phyloP scores from a whole-genome alignment of 2,329 filamentous ascomycete genomes.

The Verticillium nubilum region DNA sequence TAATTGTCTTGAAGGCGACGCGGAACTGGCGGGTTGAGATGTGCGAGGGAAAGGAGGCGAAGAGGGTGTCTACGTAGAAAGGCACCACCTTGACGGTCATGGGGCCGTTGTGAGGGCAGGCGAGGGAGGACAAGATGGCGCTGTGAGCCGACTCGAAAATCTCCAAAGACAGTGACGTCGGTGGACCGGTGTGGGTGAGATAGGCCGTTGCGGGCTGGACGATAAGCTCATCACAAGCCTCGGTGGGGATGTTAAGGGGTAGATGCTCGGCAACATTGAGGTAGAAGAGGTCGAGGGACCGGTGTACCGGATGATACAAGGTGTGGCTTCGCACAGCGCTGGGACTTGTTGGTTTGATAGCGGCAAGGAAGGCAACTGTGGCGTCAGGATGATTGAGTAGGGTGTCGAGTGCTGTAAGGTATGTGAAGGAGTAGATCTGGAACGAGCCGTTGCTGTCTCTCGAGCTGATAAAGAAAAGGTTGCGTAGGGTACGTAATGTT shows the following conservation, averaged over 20 bases:
- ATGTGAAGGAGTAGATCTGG: conserved; percentile 79
- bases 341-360: conserved; percentile 44
- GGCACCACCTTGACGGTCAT: conserved; percentile 69
- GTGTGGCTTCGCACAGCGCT: conserved; percentile 57
- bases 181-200: conserved; percentile 44
- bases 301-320: conserved; percentile 37
- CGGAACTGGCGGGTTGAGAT: conserved; percentile 83
- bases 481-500: conserved; percentile 67
- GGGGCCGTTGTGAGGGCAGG: conserved; percentile 69
- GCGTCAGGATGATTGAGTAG: conserved; percentile 65
- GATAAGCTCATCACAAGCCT: conserved; percentile 66
- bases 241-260: conserved; percentile 60
- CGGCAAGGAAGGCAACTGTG: conserved; percentile 60
- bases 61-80: conserved; percentile 77
- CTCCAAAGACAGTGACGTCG: conserved; percentile 41
- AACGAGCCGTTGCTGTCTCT: conserved; percentile 68
- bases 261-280: conserved; percentile 83
- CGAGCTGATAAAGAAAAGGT: conserved; percentile 76
- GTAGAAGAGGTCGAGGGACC: conserved; percentile 80
- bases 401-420: conserved; percentile 76
- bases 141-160: conserved; percentile 89
- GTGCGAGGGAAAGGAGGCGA: conserved; percentile 71
- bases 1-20: conserved; percentile 78
- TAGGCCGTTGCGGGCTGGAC: conserved; percentile 71
- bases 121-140: conserved; percentile 72